Evolutionary conservation across 2,329 filamentous ascomycete species (phyloP).

Genomic region (Colletotrichum theobromicola): DNA sequence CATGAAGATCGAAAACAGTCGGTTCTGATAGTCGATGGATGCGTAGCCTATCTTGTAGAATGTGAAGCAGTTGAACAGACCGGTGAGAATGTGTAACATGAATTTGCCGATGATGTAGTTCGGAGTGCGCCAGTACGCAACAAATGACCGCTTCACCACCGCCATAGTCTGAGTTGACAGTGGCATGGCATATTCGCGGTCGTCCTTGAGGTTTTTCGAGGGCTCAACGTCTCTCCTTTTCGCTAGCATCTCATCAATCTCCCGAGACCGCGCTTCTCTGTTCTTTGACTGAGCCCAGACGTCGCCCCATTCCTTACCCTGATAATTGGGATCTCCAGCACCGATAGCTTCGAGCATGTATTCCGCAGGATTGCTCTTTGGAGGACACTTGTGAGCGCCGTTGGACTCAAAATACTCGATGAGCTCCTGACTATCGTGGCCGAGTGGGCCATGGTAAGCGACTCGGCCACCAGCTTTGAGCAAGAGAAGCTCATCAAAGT

Average conservation of each 20-base stretch:
- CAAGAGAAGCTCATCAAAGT: conserved; percentile 61
- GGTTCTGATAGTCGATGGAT: conserved; percentile 69
- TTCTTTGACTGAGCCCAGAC: conserved; percentile 63
- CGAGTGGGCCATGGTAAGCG: conserved; percentile 60
- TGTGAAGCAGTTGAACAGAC: conserved; percentile 73
- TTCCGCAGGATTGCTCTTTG: conserved; percentile 57
- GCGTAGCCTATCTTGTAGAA: conserved; percentile 67
- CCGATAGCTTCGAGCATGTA: conserved; percentile 64
- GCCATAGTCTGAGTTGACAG: conserved; percentile 56
- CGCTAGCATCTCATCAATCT: conserved; percentile 58
- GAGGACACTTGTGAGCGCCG: conserved; percentile 52
- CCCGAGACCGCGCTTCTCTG: conserved; percentile 46
- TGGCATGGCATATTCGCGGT: conserved; percentile 69
- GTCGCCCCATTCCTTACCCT: conserved; percentile 66
- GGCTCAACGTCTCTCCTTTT: conserved; percentile 44
- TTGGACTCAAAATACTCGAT: conserved; percentile 58
- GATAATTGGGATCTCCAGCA: conserved; percentile 65
- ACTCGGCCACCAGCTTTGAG: conserved; percentile 58
- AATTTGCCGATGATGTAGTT: conserved; percentile 69
- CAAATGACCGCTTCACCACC: conserved; percentile 63
- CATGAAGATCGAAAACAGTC: conserved; percentile 79
- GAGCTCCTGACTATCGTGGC: conserved; percentile 50
- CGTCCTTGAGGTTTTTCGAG: conserved; percentile 47
- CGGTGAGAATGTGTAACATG: conserved; percentile 65
- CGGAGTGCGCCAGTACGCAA: conserved; percentile 69